These are phyloP conservation scores for Alnus glutinosa DNA, from an alignment of 306 rosid species.

Conservation along the genomic window DNA sequence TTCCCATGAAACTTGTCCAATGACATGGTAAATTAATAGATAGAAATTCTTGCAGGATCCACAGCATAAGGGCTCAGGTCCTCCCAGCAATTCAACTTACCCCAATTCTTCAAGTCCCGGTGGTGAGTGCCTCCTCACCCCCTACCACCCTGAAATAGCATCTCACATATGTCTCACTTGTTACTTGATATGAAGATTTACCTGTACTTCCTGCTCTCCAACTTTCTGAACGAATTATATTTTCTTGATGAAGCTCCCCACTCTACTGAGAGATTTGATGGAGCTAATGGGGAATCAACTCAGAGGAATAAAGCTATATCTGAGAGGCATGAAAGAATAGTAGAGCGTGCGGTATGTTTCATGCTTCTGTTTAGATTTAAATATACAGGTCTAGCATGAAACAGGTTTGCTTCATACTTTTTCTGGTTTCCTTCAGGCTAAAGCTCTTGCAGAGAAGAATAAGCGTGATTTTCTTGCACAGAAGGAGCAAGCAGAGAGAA, in stretches of 20 bases:
- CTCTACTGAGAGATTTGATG: conserved; percentile 49
- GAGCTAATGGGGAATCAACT: conserved; percentile 57
- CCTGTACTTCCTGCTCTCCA: background rate
- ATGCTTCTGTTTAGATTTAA: conserved; percentile 22
- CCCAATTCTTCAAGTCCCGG: conserved; percentile 62
- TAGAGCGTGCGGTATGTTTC: conserved; percentile 83
- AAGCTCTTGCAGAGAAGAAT: conserved; percentile 94
- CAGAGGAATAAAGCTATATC: conserved; percentile 81
- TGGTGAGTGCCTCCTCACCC: conserved; percentile 14
- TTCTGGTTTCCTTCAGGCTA: conserved; percentile 54
- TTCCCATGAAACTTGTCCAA: conserved; percentile 6
- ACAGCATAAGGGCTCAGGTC: conserved; percentile 36
- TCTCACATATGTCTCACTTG: background rate
- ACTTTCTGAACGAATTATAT: conserved; percentile 15
- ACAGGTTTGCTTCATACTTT: conserved; percentile 34
- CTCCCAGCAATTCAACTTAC: conserved; percentile 41
- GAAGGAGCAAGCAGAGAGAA: conserved; percentile 87
- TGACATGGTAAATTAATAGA: conserved; percentile 2
- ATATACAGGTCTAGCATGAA: conserved; percentile 18
- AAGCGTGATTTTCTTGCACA: conserved; percentile 75
- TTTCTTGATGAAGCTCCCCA: conserved; percentile 40
- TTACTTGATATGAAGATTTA: background rate
- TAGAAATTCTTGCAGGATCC: conserved; percentile 35
- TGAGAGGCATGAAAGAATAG: conserved; percentile 78
- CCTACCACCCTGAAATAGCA: background rate